Base-by-base conservation (phyloP, 495 filamentous ascomycete species). In the Corynascus novoguineensis region DNA sequence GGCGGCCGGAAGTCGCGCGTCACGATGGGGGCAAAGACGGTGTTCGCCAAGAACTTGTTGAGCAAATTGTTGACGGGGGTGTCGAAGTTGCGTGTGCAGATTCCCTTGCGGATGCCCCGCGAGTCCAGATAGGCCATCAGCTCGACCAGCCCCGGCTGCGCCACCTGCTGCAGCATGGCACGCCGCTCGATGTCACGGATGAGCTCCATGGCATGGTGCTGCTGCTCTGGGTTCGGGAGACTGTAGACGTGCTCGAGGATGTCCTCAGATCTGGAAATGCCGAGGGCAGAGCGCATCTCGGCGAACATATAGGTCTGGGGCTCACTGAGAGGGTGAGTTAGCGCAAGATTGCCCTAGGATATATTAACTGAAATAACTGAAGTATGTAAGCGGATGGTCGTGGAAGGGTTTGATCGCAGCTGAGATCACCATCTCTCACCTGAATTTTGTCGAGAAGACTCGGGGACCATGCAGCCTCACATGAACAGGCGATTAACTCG, bases 61-160 rank as follows among this genome's bases (percentile, higher is more conserved):
- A 96, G 77, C 15, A 97, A 81, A 68, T 95, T 73, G 29, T 68
- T 51, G 22, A 81, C 77, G 32, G 77, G 79, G 19, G 75, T 83
- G 79, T 95, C 90, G 63, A 96, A 97, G 75, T 98, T 98, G 64
- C 93, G 79, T 6, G 93, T 98, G 73, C 92, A 96, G 58, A 98
- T 88, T 0, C 80, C 93, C 68, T 93, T 90, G 52, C 76, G 81
- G 1, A 97, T 64, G 1, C 71, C 69, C 19, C 78, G 76, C 5
- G 71, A 67, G 60, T 95, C 83, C 0, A 97, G 79, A 70, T 93
- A 96, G 28, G 81, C 70, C 84, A 97, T 93, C 27, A 98, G 72
- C 7, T 72, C 63, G 0, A 75, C 64, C 1, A 97, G 81, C 3
- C 93, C 93, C 0, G 86, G 83, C 68, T 96, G 92, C 4, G 92